Base-by-base conservation (phyloP, 805 yeast genomes). In the Teunomyces cretensis region DNA sequence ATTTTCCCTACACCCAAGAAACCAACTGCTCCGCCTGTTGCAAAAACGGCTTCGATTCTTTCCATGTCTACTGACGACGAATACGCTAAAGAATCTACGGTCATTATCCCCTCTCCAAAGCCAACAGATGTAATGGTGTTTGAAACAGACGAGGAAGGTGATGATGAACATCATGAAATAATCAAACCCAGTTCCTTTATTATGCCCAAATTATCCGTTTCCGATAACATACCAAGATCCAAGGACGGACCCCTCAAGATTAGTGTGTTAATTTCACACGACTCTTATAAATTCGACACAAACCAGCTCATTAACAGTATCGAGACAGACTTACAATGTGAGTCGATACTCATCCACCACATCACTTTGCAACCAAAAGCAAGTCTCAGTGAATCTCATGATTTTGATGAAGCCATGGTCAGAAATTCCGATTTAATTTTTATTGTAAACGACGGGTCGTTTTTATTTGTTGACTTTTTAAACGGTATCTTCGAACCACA, bases 141-240 rank as follows among this genome's bases (percentile, higher is more conserved):
- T 48, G 75, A 71, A 41, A 68, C 74, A 0, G 75, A 70, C 36
- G 74, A 69, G 45, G 74, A 70, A 44, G 71, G 64, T 17, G 56
- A 57, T 14, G 47, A 55, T 12, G 53, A 52, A 31, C 39, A 49
- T 36, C 38, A 30, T 30, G 58, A 48, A n/a, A 37, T 41, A 9
- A 37, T 41, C 12, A 43, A 49, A 22, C 44, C 56, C 33, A 50
- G 51, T 22, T 48, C 67, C 1, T 69, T 71, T 53, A 64, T 70
- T 9, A 70, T 71, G 76, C 76, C 76, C 16, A 53, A 54, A 24
- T 54, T 68, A 56, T 50, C 60, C 9, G 56, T 65, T 4, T 55
- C 65, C 1, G 63, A 56, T 4, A 52, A 44, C 31, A 16, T 30
- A 2, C 28, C 45, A 7, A 28, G 31, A 12, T 6, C 33, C 41